Base-by-base conservation (phyloP, 2,329 filamentous ascomycete genomes). In the Sporothrix curviconia region DNA sequence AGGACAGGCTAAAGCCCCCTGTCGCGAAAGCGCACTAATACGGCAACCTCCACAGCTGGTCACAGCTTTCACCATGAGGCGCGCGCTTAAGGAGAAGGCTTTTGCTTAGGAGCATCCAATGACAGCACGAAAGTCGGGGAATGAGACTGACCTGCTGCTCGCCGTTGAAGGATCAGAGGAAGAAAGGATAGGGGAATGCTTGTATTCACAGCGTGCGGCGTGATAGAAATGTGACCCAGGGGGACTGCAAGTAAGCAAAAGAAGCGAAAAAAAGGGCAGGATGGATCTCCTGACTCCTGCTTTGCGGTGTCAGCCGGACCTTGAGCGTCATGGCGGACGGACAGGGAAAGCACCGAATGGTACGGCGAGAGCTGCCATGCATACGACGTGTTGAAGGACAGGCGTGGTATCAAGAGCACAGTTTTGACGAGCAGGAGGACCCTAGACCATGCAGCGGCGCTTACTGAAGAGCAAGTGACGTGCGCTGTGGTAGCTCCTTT, bases 31-130 rank as follows among this genome's bases (percentile, higher is more conserved):
- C 24, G 51, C 37, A 54, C 37, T 43, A 43, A 54, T 17, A 50
- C 46, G 30, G 51, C 51, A 54, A 52, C 24, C 49, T 30, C 34
- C 49, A 30, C 25, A 24, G 34, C 36, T 42, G 49, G n/a, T 19
- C 49, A 39, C 51, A 54, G 30, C 39, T 44, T 25, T 32, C 50
- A 32, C 42, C 39, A 36, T 19, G 28, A 54, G 44, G 51, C 51
- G 51, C 51, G 51, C 51, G 51, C 51, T 44, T 54, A n/a, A n/a
- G n/a, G n/a, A n/a, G n/a, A n/a, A n/a, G n/a, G n/a, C n/a, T n/a
- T n/a, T n/a, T n/a, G n/a, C n/a, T n/a, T 52, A 22, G 49, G 14
- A 52, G 19, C 32, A 17, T 37, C 34, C 36, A 28, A 39, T 51
- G 22, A 22, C 46, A 50, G 36, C 36, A 28, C 8, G 24, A 39